Conservation (phyloP, 2,329 filamentous ascomycete genomes). For the Polytolypa hystricis region DNA sequence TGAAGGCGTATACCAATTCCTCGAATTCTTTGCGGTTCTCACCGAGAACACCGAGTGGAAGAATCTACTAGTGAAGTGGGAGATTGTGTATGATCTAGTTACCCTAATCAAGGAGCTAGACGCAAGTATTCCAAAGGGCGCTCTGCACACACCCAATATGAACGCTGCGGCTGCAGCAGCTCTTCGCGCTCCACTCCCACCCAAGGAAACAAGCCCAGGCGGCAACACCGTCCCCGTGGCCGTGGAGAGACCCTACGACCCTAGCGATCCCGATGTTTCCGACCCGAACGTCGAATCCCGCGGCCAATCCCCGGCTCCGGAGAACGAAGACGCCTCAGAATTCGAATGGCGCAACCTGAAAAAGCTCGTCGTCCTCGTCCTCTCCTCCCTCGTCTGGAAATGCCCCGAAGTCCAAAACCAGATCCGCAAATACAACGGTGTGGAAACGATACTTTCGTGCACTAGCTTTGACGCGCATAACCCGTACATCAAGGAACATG, state of each 20-base stretch:
- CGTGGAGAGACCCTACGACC: constrained; percentile 58
- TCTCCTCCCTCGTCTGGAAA: constrained; percentile 82
- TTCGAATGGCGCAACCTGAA: constrained; percentile 77
- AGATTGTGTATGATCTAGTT: constrained; percentile 78
- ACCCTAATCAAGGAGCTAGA: constrained; percentile 80
- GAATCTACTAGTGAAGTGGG: constrained; percentile 78
- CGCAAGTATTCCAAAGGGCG: constrained; percentile 73
- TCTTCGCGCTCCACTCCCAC: constrained; percentile 22
- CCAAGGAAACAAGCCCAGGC: constrained; percentile 17
- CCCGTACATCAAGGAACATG: constrained; percentile 84
- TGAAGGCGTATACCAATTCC: constrained; percentile 85
- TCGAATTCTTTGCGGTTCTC: constrained; percentile 85
- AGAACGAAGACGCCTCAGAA: constrained; percentile 51
- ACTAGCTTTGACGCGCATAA: constrained; percentile 89
- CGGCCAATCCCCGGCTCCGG: constrained; percentile 36
- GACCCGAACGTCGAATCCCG: constrained; percentile 33
- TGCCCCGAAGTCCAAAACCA: constrained; percentile 76
- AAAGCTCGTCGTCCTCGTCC: constrained; percentile 80
- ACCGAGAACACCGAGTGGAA: constrained; percentile 78
- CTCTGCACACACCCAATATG: constrained; percentile 37
- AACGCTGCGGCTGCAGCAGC: constrained; percentile 14
- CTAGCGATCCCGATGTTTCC: constrained; percentile 29
- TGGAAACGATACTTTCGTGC: constrained; percentile 78
- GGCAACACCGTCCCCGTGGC: constrained; percentile 30
- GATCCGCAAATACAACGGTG: constrained; percentile 72